These are phyloP conservation scores for Mortierella alpina DNA, from an alignment of 192 early-diverging fungal genomes.

Conservation along the genomic window DNA sequence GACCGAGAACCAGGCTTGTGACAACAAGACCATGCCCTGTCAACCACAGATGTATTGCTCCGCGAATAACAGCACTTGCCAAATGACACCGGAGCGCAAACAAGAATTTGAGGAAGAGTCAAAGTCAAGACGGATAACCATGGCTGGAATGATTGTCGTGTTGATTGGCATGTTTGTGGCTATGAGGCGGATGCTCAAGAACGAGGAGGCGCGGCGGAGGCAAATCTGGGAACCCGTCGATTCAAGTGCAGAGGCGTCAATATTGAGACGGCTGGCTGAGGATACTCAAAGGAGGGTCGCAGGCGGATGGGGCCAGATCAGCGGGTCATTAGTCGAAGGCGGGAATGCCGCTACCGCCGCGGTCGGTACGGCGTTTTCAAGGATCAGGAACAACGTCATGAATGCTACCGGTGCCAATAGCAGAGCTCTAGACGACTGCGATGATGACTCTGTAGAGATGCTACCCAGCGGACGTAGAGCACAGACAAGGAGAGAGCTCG, in stretches of 20 bases:
- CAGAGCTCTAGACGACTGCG: conserved; percentile 29
- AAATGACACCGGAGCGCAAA: conserved; percentile 29
- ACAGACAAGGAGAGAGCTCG: conserved; percentile 45
- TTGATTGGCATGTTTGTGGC: conserved; percentile 49
- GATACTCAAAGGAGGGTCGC: conserved; percentile 48
- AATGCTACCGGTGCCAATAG: conserved; percentile 20
- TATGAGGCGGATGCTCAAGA: conserved; percentile 50
- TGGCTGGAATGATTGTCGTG: conserved; percentile 47
- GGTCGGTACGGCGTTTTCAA: conserved; percentile 45
- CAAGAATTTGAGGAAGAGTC: conserved; percentile 35
- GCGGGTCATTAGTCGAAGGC: conserved; percentile 43
- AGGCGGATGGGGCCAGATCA: conserved; percentile 51
- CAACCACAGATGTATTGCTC: conserved; percentile 14
- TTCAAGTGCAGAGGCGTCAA: conserved; percentile 48
- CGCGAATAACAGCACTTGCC: conserved; percentile 32
- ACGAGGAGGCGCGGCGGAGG: conserved; percentile 44
- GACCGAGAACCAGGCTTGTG: conserved; percentile 15
- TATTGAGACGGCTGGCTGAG: conserved; percentile 39
- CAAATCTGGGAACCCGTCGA: conserved; percentile 54
- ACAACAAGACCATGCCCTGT: conserved; percentile 48
- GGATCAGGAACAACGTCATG: conserved; percentile 47
- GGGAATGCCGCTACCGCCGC: conserved; percentile 49
- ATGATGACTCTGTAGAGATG: conserved; percentile 48
- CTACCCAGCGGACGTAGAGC: conserved; percentile 43
- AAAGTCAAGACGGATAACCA: conserved; percentile 39